Evolutionary conservation across 108 stramenopile species (phyloP), one percentile per base, ranked within the genome.

Genomic region (Fragilariopsis cylindrus): DNA sequence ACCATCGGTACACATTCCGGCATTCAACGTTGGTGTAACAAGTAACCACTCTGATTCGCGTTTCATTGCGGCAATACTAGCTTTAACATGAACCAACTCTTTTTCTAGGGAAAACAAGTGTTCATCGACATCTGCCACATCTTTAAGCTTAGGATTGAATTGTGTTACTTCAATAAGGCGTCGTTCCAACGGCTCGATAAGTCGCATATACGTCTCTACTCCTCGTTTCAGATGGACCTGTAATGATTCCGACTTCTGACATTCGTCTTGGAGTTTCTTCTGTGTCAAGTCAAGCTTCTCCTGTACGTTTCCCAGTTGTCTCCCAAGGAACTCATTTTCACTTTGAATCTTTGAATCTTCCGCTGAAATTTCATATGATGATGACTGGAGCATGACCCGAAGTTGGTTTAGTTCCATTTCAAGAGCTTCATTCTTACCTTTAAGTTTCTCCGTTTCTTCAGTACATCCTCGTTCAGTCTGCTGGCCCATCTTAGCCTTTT

Each of bases 221-320:
- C 56, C 56, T 50, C 44, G 19, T 57, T 44, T 49, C 56, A 57
- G 57, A 21, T 67, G 55, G n/a, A 53, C 46, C 39, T 72, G 46
- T 15, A 57, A 40, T 8, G 56, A 48, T 5, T 62, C 39, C 3
- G 65, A 66, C 19, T 60, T 78, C 15, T 65, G 19, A 41, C 46
- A 19, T 47, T 78, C 77, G 4, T 69, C 71, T 0, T 70, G 46
- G 19, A 78, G 65, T 9, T 65, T 65, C 44, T 57, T 48, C 21
- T 48, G 65, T 15, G 69, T 46, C 47, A 50, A 16, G 56, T 78
- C 77, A 48, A 78, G 56, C 30, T 67, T 55, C 2, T 78, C 71
- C 44, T 78, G 77, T 21, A 78, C 71, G 19, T 47, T 72, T 12
- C 70, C 77, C 4, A 78, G 71, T 44, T 78, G 77, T 52, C 71